A percentile compares a stretch with the other conserved stretches of the same genome.
Evolutionary conservation across 1,284 basidiomycete genomes (phyloP).

Genomic region (Cryptococcus jaspeensis): DNA sequence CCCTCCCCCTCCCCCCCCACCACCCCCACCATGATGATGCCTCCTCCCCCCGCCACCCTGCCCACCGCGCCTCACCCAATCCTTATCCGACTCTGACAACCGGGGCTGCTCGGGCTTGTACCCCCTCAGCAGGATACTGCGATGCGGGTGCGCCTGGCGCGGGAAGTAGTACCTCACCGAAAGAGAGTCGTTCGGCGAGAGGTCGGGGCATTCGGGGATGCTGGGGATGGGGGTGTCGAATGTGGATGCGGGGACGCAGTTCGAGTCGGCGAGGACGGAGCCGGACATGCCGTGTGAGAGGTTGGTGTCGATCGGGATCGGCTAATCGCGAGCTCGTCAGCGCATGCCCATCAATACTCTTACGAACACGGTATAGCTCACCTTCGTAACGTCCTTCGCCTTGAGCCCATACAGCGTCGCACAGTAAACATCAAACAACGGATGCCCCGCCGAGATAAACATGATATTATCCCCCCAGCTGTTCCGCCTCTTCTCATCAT

Average conservation of each 20-base stretch:
- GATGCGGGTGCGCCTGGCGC: constrained; percentile 77
- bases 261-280: constrained; percentile 74
- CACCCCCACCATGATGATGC: constrained; percentile 14
- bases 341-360: background rate
- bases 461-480: constrained; percentile 80
- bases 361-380: constrained; percentile 52
- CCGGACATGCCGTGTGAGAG: constrained; percentile 79
- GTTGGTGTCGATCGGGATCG: constrained; percentile 62
- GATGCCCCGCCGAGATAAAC: constrained; percentile 81
- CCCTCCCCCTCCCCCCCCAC: constrained; percentile 11
- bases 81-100: constrained; percentile 72
- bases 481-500: constrained; percentile 82
- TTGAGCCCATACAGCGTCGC: constrained; percentile 79
- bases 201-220: constrained; percentile 61
- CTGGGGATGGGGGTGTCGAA: constrained; percentile 70
- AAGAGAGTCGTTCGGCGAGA: constrained; percentile 80
- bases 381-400: constrained; percentile 64
- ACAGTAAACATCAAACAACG: constrained; percentile 81
- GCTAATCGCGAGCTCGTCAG: constrained; percentile 32
- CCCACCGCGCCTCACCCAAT: constrained; percentile 58
- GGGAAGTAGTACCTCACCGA: constrained; percentile 90
- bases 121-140: constrained; percentile 77
- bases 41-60: constrained; percentile 6
- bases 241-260: constrained; percentile 87
- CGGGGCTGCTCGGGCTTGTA: constrained; percentile 63